Evolutionary conservation across 1,139 yeast genomes (phyloP).

Genomic region (Yamadazyma atlantica): DNA sequence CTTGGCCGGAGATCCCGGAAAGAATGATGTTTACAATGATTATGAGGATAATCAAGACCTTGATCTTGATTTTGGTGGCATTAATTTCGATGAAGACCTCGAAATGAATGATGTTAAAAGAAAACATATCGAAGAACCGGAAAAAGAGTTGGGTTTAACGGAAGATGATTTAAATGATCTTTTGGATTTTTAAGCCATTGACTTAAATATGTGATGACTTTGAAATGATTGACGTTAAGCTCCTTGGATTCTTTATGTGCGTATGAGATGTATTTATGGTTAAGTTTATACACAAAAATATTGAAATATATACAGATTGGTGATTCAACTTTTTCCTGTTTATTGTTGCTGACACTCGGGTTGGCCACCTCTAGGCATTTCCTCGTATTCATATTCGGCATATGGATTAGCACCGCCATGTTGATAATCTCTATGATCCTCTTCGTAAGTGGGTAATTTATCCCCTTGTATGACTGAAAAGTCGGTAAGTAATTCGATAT

Average conservation of each 20-base stretch:
- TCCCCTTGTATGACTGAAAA: slow-evolving; percentile 30
- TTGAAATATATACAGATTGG: slow-evolving; percentile 1
- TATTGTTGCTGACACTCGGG: slow-evolving; percentile 48
- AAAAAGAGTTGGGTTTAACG: slow-evolving; percentile 26
- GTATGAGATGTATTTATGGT: slow-evolving; percentile 3
- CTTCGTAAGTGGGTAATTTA: slow-evolving; percentile 37
- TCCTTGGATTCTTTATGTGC: not conserved
- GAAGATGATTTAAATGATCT: slow-evolving; percentile 37
- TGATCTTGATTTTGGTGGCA: not conserved
- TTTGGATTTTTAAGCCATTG: slow-evolving; percentile 27
- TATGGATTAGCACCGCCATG: slow-evolving; percentile 14
- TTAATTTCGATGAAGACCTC: slow-evolving; percentile 12
- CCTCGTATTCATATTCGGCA: slow-evolving; percentile 5
- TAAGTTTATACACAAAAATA: not conserved
- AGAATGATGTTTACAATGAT: slow-evolving; percentile 8
- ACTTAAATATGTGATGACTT: not conserved
- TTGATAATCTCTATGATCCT: slow-evolving; percentile 7
- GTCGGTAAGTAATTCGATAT: slow-evolving; percentile 42
- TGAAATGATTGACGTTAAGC: not conserved
- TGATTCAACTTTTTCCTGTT: slow-evolving; percentile 7
- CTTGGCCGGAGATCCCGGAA: slow-evolving; percentile 3
- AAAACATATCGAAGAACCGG: slow-evolving; percentile 10
- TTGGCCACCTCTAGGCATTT: slow-evolving; percentile 17
- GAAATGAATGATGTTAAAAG: slow-evolving; percentile 3
- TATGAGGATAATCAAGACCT: not conserved